A percentile compares a stretch with the other conserved stretches of the same genome.
Evolutionary conservation across 768 basidiomycete species (phyloP).

Genomic region (Roridomyces roridus): DNA sequence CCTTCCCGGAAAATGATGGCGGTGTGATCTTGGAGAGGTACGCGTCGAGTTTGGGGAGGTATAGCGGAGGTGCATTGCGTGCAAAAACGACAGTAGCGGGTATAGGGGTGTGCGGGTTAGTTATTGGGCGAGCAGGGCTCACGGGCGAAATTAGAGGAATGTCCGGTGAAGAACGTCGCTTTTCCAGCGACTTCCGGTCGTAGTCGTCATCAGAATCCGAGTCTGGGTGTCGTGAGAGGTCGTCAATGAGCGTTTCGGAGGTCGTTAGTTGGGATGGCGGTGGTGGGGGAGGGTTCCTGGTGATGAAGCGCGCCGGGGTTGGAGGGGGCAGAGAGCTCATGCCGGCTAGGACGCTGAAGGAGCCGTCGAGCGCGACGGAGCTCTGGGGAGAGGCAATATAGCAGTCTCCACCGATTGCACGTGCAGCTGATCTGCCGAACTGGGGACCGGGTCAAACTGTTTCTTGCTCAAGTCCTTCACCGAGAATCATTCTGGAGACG

Average conservation of each 20-base stretch:
- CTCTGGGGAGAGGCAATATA: too few relatives aligned
- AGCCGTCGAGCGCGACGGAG: too few relatives aligned
- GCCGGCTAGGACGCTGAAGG: too few relatives aligned
- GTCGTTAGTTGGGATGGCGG: slow-evolving; percentile 16
- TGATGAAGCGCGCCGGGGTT: slow-evolving; percentile 21
- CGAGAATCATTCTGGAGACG: too few relatives aligned
- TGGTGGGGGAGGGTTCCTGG: neutral
- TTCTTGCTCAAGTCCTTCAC: too few relatives aligned
- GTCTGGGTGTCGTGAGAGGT: slow-evolving; percentile 22
- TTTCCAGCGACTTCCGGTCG: slow-evolving; percentile 7
- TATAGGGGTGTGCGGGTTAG: slow-evolving; percentile 48
- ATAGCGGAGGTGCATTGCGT: slow-evolving; percentile 61
- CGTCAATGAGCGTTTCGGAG: slow-evolving; percentile 25
- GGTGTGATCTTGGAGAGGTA: slow-evolving; percentile 56
- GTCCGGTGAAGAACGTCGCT: slow-evolving; percentile 3
- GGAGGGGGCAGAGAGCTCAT: slow-evolving; percentile 7
- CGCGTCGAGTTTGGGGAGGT: slow-evolving; percentile 66
- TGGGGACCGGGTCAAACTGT: too few relatives aligned
- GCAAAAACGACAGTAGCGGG: slow-evolving; percentile 65
- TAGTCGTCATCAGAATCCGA: slow-evolving; percentile 1
- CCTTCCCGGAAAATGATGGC: slow-evolving; percentile 46
- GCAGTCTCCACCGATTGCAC: too few relatives aligned
- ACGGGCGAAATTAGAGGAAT: neutral
- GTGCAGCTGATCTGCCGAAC: too few relatives aligned
- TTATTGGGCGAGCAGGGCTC: neutral